Percentiles rank a stretch among this genome's conserved stretches.
phyloP scores from a whole-genome alignment of 352 stramenopile species.

The Phytophthora crassamura region DNA sequence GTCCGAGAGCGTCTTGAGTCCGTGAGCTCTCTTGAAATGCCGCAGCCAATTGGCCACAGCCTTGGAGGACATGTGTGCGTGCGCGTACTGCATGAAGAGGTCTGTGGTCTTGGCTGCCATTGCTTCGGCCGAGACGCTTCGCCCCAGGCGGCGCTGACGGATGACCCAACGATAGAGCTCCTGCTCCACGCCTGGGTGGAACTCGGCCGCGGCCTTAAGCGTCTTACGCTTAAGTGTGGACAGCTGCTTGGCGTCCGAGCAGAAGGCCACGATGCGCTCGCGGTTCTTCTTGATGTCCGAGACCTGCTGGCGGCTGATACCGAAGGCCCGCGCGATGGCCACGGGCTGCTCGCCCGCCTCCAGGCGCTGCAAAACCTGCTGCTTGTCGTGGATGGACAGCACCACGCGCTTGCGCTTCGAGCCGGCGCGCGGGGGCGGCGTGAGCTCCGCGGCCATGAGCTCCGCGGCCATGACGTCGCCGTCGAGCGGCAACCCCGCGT shows the following conservation, averaged over 20 bases:
- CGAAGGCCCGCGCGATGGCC: constrained; percentile 62
- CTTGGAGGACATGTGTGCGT: constrained; percentile 48
- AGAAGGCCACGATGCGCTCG: constrained; percentile 79
- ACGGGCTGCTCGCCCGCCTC: constrained; percentile 72
- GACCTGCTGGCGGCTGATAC: constrained; percentile 83
- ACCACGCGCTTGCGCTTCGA: constrained; percentile 85
- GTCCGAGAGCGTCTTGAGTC: constrained; percentile 57
- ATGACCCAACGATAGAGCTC: constrained; percentile 88
- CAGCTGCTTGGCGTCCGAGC: constrained; percentile 76
- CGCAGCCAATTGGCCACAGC: constrained; percentile 64
- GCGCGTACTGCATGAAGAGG: constrained; percentile 76
- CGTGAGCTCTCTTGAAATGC: constrained; percentile 74
- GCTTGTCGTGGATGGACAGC: constrained; percentile 85
- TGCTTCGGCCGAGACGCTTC: constrained; percentile 54
- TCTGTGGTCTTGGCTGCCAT: constrained; percentile 63
- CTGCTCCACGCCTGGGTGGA: constrained; percentile 81
- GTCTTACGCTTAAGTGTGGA: constrained; percentile 80
- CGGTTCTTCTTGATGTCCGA: constrained; percentile 91
- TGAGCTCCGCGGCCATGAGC: too few relatives aligned
- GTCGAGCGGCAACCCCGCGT: neutral
- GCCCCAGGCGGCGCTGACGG: constrained; percentile 60
- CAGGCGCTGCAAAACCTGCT: constrained; percentile 80
- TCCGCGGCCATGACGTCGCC: too few relatives aligned
- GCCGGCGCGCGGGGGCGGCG: neutral
- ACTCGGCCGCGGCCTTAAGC: constrained; percentile 67